Evolutionary conservation across 306 rosid genomes (phyloP).

Genomic region (Quercus agrifolia): DNA sequence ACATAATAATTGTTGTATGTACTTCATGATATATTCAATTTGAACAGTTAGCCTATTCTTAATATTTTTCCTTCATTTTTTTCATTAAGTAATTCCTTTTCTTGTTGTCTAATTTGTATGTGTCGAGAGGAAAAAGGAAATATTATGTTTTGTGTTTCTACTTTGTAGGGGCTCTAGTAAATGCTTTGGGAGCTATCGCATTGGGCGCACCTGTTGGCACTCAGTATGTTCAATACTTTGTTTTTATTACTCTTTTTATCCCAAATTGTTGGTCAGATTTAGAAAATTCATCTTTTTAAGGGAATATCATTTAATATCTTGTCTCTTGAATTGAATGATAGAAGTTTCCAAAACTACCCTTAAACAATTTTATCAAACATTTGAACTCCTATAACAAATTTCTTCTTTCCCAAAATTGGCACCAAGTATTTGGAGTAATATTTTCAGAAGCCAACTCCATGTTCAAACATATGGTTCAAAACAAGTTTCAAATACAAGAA

Average conservation of each 20-base stretch:
- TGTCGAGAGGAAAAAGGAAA: neutral
- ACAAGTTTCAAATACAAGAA: no score
- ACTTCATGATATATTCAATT: neutral
- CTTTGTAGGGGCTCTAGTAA: constrained; percentile 68
- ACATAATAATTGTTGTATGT: neutral
- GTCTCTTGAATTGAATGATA: no score
- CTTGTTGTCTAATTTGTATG: neutral
- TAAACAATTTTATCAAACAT: no score
- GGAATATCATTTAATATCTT: no score
- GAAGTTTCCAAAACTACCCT: no score
- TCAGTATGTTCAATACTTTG: constrained; percentile 55
- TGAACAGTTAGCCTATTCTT: neutral
- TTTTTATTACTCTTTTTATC: neutral
- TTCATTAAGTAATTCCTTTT: neutral
- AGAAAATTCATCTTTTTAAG: no score
- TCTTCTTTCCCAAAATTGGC: no score
- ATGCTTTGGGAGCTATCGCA: constrained; percentile 74
- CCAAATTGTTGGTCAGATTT: no score
- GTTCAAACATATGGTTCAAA: no score
- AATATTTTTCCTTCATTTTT: neutral
- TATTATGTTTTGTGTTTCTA: constrained; percentile 9
- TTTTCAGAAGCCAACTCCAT: no score
- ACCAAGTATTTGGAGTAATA: no score
- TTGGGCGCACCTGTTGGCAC: constrained; percentile 80
- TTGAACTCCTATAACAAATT: no score